Evolutionary conservation across 139 green algal genomes (phyloP).

Genomic region (Chlorella vulgaris): DNA sequence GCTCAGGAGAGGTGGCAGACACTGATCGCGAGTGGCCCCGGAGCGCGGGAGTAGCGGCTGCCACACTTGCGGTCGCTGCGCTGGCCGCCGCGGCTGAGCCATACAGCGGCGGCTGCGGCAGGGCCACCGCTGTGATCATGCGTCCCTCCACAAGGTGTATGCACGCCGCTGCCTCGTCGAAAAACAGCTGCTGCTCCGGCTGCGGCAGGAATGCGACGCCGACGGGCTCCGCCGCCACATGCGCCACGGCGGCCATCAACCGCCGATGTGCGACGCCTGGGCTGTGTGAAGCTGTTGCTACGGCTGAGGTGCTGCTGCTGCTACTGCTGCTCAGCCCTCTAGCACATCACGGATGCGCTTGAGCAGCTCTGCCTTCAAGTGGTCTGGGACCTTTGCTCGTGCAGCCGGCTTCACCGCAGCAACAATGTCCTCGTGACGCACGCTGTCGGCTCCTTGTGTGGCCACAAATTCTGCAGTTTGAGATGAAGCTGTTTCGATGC

Average conservation of each 20-base stretch:
- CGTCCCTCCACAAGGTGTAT: constrained; percentile 40
- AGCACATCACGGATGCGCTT: constrained; percentile 22
- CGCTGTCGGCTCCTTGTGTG: neutral
- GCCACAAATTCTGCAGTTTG: constrained; percentile 33
- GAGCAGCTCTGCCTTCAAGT: constrained; percentile 35
- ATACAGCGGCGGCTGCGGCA: neutral
- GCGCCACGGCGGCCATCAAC: constrained; percentile 7
- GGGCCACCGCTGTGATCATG: constrained; percentile 24
- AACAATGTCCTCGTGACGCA: constrained; percentile 40
- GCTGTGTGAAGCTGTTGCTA: neutral
- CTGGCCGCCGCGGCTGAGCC: neutral
- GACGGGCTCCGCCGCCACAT: constrained; percentile 18
- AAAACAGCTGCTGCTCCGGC: constrained; percentile 33
- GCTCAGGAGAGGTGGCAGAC: neutral
- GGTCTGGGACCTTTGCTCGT: constrained; percentile 30
- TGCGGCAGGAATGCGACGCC: constrained; percentile 22
- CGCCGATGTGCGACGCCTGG: neutral
- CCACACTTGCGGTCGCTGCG: too few species aligned
- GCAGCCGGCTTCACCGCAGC: constrained; percentile 2
- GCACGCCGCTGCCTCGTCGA: constrained; percentile 27
- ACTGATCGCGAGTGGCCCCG: neutral
- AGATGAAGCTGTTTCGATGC: neutral
- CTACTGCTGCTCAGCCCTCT: constrained; percentile 18
- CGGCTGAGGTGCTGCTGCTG: neutral
- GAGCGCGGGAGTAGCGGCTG: too few species aligned